A percentile compares a stretch with the other conserved stretches of the same genome.
phyloP scores from a whole-genome alignment of 2,329 filamentous ascomycete species.

The Botrytis galanthina region DNA sequence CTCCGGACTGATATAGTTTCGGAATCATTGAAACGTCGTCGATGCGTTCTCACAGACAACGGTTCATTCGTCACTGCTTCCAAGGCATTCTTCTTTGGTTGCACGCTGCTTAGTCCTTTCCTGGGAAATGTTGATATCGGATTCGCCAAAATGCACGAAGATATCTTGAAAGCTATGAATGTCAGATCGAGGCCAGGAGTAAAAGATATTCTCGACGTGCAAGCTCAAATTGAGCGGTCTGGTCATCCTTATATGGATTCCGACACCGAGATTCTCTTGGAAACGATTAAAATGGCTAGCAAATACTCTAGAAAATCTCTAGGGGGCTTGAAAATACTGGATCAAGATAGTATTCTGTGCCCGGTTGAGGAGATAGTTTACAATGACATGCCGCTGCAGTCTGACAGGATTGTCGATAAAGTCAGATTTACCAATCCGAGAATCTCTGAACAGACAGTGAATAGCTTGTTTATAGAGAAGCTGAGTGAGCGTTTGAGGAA shows the following conservation, averaged over 20 bases:
- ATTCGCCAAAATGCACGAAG: conserved; percentile 28
- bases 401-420: conserved; percentile 15
- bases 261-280: conserved; percentile 31
- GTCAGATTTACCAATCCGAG: conserved; percentile 29
- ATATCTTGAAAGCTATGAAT: conserved; percentile 27
- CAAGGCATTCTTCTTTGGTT: conserved; percentile 27
- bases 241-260: conserved; percentile 26
- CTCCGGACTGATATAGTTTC: conserved; percentile 10
- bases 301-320: conserved; percentile 20
- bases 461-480: conserved; percentile 27
- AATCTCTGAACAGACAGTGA: conserved; percentile 24
- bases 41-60: conserved; percentile 24
- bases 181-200: conserved; percentile 27
- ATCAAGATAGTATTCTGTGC: conserved; percentile 23
- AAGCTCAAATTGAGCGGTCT: conserved; percentile 25
- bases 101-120: conserved; percentile 29
- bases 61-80: conserved; percentile 24
- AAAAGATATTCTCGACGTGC: conserved; percentile 29
- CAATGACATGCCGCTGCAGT: conserved; percentile 23
- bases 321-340: conserved; percentile 29
- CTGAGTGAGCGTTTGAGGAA: conserved; percentile 28
- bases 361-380: conserved; percentile 29
- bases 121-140: conserved; percentile 29
- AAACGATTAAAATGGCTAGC: conserved; percentile 31
- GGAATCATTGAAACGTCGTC: conserved; percentile 18